Evolutionary conservation across 2,329 filamentous ascomycete genomes (phyloP), one percentile per base, ranked within the genome.

Genomic region (Ascochyta koolunga): DNA sequence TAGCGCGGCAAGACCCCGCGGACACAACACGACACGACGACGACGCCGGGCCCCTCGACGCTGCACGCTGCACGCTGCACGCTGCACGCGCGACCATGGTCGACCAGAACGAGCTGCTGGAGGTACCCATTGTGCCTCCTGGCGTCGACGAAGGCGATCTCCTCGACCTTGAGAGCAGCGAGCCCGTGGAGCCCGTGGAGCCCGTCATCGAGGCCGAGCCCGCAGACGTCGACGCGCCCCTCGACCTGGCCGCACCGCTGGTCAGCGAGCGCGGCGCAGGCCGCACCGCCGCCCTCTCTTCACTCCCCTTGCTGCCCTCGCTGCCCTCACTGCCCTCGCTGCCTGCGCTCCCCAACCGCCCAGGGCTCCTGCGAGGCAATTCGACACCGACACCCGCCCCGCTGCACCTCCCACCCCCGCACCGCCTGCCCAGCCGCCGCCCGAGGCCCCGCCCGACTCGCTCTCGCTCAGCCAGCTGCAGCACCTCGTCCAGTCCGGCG

Each of bases 381-480:
- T 79, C 77, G 9, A 70, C 68, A 0, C 73, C 73, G 15, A 73
- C 73, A 29, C 70, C 68, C 7, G 70, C 72, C 16, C 77, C 79
- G 22, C 71, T 76, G 29, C 77, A 78, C 56, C 76, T 78, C 6
- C 78, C 77, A 13, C 78, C 77, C 76, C 78, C 25, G 73, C 71
- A 25, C 74, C 74, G 32, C 70, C 71, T 16, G 59, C 47, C 9
- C 64, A 62, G 13, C 66, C 68, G 5, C 65, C 70, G 22, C 66
- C 62, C 27, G 68, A 70, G 33, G 57, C 67, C 49, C 55, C 62
- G 47, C 62, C 73, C 24, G 74, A 74, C 24, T 77, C 77, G 45
- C 67, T 81, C 32, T 79, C 78, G n/a, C 67, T 82, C 11, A 72
- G 76, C 49, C 79, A 82, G 58, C 65, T 82, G 40, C 76, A 76